Evolutionary conservation across 78 protist species (phyloP), one percentile per base, ranked within the genome.

Genomic region (Dictyostelium purpureum): DNA sequence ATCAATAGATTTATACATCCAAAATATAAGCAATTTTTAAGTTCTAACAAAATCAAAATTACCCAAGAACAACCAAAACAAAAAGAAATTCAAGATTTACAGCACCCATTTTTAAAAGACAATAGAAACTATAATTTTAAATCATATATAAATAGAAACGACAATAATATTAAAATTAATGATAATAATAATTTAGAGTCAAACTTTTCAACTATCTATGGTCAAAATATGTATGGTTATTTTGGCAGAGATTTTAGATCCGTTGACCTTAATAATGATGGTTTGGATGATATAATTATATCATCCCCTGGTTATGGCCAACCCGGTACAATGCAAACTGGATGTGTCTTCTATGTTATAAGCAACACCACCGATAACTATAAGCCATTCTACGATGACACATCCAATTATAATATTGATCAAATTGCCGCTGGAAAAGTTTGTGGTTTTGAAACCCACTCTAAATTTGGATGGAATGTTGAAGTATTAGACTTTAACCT

Each of bases 241-340:
- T 70, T 83, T 40, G 90, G 90, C 54, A 69, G 66, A 33, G 69
- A 47, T n/a, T 24, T 83, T 57, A 40, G 49, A 38, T n/a, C 63
- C 19, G 45, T 5, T 1, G 90, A 83, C 57, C 28, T 83, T 21
- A 83, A 83, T 75, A 57, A 45, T 28, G 90, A 83, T 83, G 79
- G 80, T 26, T 38, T 56, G 0, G 81, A 83, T 7, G 90, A 83
- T 71, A n/a, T 83, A 14, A 38, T 83, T 42, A 61, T 83, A 2
- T 67, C 90, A 18, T 51, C 90, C 14, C 90, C 90, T 21, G 90
- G 90, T 4, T 74, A 40, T 26, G 90, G 90, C 43, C 56, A 42
- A 1, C 75, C 90, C 26, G 90, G 90, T 28, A n/a, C 79, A 18
- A 83, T 83, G 90, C 90, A 83, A 43, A 70, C 70, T 28, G 90